A percentile compares a stretch with the other conserved stretches of the same genome.
These are phyloP conservation scores for Venturia asperata DNA, from an alignment of 2,329 filamentous ascomycete species.

Conservation along the genomic window DNA sequence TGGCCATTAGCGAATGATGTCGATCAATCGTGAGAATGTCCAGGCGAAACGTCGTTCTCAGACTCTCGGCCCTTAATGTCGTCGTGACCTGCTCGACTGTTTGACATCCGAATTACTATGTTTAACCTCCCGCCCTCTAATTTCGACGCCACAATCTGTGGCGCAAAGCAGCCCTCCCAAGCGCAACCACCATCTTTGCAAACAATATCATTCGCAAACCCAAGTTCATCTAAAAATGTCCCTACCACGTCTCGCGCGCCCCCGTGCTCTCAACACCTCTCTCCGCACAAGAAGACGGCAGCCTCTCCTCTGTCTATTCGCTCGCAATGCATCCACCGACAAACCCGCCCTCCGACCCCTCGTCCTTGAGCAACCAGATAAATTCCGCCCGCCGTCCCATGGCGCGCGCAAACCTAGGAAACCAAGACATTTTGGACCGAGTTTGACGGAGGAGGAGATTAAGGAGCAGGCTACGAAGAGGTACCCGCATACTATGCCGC, in stretches of 20 bases:
- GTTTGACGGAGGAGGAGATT: slow-evolving; percentile 58
- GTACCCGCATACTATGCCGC: slow-evolving; percentile 86
- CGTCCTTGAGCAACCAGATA: slow-evolving; percentile 71
- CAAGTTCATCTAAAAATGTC: background rate
- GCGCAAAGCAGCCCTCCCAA: background rate
- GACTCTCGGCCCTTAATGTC: no score
- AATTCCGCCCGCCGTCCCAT: slow-evolving; percentile 90
- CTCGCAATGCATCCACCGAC: slow-evolving; percentile 14
- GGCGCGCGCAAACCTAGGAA: slow-evolving; percentile 54
- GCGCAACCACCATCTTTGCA: no score
- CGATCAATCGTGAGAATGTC: no score
- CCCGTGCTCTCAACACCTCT: background rate
- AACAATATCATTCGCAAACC: background rate
- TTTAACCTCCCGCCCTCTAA: background rate
- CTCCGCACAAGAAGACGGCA: background rate
- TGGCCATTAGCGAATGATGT: no score
- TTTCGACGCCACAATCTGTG: background rate
- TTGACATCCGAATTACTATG: background rate
- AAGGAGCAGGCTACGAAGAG: slow-evolving; percentile 59
- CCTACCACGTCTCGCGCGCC: background rate
- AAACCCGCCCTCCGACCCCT: slow-evolving; percentile 17
- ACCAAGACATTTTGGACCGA: slow-evolving; percentile 54
- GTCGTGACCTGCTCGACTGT: no score
- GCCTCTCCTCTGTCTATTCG: no score
- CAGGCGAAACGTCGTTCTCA: no score